Percentiles rank a stretch among this genome's conserved stretches.
Evolutionary conservation across 2,329 filamentous ascomycete species (phyloP).

Genomic region (Neopestalotiopsis clavispora): DNA sequence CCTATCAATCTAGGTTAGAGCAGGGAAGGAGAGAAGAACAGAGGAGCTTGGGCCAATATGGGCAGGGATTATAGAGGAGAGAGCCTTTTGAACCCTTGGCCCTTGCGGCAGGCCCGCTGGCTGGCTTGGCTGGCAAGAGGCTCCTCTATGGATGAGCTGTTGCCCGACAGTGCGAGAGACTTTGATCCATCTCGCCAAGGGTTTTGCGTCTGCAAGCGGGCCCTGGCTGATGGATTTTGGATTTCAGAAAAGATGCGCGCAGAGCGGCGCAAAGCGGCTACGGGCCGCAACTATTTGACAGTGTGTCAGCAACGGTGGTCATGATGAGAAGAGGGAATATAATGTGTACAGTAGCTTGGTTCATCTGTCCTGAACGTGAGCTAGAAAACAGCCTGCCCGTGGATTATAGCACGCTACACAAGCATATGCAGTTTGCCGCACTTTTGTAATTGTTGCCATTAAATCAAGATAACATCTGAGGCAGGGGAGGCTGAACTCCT

Average conservation of each 20-base stretch:
- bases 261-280: no score
- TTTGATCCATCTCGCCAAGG: background rate
- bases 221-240: background rate
- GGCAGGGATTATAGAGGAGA: background rate
- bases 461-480: background rate
- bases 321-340: no score
- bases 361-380: no score
- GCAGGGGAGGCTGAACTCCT: background rate
- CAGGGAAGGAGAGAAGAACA: background rate
- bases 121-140: background rate
- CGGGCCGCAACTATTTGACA: no score
- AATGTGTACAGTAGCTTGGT: no score
- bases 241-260: no score
- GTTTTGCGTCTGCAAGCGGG: background rate
- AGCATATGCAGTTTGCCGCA: background rate
- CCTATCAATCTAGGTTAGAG: background rate
- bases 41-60: background rate
- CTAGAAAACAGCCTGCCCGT: no score
- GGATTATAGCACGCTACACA: background rate
- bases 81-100: background rate
- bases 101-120: background rate
- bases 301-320: no score
- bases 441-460: background rate
- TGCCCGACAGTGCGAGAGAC: background rate
- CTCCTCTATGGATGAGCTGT: background rate